These are phyloP conservation scores for Zymoseptoria tritici DNA, from an alignment of 2,329 filamentous ascomycete species.

Conservation along the genomic window DNA sequence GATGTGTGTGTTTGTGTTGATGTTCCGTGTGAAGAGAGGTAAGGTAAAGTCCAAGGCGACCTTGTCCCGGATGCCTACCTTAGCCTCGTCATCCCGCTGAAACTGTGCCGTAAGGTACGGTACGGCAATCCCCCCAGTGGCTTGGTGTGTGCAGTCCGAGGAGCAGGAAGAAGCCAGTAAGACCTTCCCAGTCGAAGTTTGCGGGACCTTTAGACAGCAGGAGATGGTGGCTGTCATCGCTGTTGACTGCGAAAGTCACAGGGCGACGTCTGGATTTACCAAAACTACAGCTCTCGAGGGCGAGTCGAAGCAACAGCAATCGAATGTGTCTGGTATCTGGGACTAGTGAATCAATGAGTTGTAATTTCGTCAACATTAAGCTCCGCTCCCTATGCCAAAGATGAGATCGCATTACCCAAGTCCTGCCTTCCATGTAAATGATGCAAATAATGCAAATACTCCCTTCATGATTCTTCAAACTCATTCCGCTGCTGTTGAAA, in stretches of 20 bases:
- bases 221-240: no score
- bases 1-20: not conserved
- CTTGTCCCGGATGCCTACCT: not conserved
- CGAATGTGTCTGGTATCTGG: not conserved
- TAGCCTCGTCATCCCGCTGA: no score
- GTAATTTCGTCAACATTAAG: not conserved
- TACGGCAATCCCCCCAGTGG: no score
- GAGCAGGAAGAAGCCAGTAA: no score
- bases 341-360: not conserved
- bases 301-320: not conserved
- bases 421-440: not conserved
- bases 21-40: not conserved
- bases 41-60: not conserved
- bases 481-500: slow-evolving; percentile 11
- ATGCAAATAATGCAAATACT: not conserved
- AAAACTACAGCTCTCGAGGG: not conserved
- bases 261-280: no score
- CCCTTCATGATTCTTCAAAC: not conserved
- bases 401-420: not conserved
- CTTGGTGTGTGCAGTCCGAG: no score
- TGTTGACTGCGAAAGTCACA: no score
- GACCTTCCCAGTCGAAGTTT: no score
- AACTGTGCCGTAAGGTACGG: no score
- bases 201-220: no score
- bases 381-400: not conserved